phyloP scores from a whole-genome alignment of 257 asterid genomes.

The Solanum acaule region DNA sequence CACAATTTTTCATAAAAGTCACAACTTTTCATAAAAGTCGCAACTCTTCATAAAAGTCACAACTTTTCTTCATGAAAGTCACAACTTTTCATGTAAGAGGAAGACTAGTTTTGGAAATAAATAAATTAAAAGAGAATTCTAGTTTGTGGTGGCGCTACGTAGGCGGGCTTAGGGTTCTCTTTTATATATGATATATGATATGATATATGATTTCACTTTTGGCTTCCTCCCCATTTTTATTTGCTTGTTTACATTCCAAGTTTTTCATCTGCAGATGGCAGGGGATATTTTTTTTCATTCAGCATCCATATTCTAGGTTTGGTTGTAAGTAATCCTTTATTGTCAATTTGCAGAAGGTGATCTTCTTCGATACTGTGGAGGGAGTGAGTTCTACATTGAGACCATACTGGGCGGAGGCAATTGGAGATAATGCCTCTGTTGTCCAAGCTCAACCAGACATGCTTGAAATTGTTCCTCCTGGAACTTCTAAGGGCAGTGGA shows the following conservation, averaged over 20 bases:
- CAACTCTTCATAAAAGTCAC: no score
- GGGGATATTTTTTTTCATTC: not conserved
- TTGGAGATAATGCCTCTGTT: constrained; percentile 65
- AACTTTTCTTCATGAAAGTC: no score
- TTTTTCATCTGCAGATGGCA: not conserved
- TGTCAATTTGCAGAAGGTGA: constrained; percentile 51
- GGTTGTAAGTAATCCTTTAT: not conserved
- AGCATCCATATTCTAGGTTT: not conserved
- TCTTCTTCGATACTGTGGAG: constrained; percentile 77
- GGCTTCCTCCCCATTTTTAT: not conserved
- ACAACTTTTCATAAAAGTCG: no score
- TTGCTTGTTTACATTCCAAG: not conserved
- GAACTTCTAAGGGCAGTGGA: constrained; percentile 87
- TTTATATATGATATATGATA: no score
- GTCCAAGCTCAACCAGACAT: constrained; percentile 94
- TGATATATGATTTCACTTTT: not conserved
- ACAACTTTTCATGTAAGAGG: no score
- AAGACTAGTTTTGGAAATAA: no score
- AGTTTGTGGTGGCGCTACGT: no score
- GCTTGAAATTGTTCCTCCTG: constrained; percentile 91
- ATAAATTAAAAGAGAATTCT: no score
- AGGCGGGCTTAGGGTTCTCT: no score
- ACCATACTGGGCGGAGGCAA: constrained; percentile 87
- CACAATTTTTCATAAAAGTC: no score
- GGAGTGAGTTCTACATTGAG: constrained; percentile 69